Percentiles rank a stretch among this genome's conserved stretches.
These are phyloP conservation scores for Didymella arachidicola DNA, from an alignment of 2,329 filamentous ascomycete species.

Conservation along the genomic window DNA sequence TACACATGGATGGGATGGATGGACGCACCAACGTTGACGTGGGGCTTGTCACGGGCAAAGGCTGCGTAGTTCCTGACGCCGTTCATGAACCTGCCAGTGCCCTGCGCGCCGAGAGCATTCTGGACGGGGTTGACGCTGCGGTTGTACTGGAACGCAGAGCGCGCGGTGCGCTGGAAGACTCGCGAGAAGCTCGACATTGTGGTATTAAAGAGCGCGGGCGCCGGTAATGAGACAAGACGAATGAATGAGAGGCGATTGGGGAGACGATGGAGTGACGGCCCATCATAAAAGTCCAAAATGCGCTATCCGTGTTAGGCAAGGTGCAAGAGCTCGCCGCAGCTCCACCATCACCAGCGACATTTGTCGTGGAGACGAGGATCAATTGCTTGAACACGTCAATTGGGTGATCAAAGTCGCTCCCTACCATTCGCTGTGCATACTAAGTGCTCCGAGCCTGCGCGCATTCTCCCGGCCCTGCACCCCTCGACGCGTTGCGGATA, in stretches of 20 bases:
- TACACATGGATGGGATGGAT: background rate
- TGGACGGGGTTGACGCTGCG: conserved; percentile 77
- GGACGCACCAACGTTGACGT: conserved; percentile 90
- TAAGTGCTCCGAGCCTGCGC: conserved; percentile 4
- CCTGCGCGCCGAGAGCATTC: conserved; percentile 69
- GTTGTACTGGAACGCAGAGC: conserved; percentile 73
- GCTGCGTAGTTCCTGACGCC: conserved; percentile 68
- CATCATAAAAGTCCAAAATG: conserved; percentile 8
- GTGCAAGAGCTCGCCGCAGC: conserved; percentile 6
- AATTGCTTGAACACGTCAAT: conserved; percentile 2
- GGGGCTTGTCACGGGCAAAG: conserved; percentile 92
- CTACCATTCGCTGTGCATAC: background rate
- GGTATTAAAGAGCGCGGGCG: conserved; percentile 41
- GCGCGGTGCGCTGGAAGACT: conserved; percentile 83
- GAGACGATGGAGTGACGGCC: conserved; percentile 29
- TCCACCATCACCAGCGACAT: conserved; percentile 4
- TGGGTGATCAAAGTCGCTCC: conserved; percentile 1
- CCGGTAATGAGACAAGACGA: conserved; percentile 35
- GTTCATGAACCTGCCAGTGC: conserved; percentile 70
- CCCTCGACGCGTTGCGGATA: conserved; percentile 34
- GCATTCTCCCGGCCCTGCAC: conserved; percentile 3
- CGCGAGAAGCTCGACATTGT: conserved; percentile 84
- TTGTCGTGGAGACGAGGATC: conserved; percentile 13
- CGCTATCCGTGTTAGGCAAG: conserved; percentile 7
- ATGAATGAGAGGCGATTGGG: conserved; percentile 40